These are phyloP conservation scores for Ascoidea tarda DNA, from an alignment of 805 yeast genomes.

Conservation along the genomic window DNA sequence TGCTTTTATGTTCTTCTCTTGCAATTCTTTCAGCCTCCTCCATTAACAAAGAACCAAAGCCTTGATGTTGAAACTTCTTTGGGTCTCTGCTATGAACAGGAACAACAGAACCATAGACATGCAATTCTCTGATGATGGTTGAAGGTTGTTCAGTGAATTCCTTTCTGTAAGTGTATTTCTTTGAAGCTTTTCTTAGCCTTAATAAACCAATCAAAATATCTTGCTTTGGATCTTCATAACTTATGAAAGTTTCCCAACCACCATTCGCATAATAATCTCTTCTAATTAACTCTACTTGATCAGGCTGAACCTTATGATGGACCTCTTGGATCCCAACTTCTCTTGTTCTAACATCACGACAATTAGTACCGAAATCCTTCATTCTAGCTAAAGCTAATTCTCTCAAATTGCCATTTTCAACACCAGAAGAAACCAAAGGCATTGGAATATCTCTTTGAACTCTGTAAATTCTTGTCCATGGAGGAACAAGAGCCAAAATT, in stretches of 20 bases:
- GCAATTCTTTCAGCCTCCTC: constrained; percentile 98
- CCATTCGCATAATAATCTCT: constrained; percentile 96
- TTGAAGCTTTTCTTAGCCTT: constrained; percentile 77
- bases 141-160: constrained; percentile 78
- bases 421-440: constrained; percentile 97
- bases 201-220: constrained; percentile 88
- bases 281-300: constrained; percentile 89
- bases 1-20: constrained; percentile 85
- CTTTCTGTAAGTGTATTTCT: constrained; percentile 80
- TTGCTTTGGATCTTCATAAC: constrained; percentile 94
- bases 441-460: constrained; percentile 98
- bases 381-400: constrained; percentile 93
- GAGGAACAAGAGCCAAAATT: constrained; percentile 91
- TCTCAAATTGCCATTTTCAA: constrained; percentile 91
- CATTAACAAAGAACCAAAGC: constrained; percentile 94
- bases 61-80: constrained; percentile 96
- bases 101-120: constrained; percentile 95
- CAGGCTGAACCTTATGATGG: constrained; percentile 92
- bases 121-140: constrained; percentile 91
- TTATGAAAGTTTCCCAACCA: constrained; percentile 95
- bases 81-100: constrained; percentile 96
- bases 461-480: constrained; percentile 97
- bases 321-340: constrained; percentile 99
- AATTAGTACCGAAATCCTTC: constrained; percentile 94
- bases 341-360: constrained; percentile 93